Percentiles rank a stretch among this genome's conserved stretches.
These are phyloP conservation scores for Candida odintsovae DNA, from an alignment of 805 yeast genomes.

Conservation along the genomic window DNA sequence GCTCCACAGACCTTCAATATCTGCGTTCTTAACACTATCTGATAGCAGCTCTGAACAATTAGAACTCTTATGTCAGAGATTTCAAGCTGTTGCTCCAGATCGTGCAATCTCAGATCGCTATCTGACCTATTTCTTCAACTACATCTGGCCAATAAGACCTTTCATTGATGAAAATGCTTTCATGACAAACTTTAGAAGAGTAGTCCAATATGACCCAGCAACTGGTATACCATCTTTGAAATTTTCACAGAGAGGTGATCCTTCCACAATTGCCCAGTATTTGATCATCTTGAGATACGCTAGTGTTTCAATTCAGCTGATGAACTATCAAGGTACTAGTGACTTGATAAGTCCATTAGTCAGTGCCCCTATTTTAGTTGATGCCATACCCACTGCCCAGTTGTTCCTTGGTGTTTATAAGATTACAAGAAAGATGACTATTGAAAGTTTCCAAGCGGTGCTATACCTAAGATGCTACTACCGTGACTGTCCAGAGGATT, in stretches of 20 bases:
- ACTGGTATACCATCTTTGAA: conserved; percentile 25
- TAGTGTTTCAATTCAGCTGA: conserved; percentile 28
- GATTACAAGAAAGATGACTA: conserved; percentile 28
- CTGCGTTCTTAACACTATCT: conserved; percentile 9
- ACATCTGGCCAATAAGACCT: conserved; percentile 41
- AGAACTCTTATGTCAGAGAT: conserved; percentile 26
- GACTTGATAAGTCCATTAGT: conserved; percentile 14
- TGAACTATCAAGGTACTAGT: conserved; percentile 12
- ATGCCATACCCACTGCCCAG: conserved; percentile 32
- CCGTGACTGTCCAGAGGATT: conserved; percentile 40
- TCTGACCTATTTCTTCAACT: conserved; percentile 34
- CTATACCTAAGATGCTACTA: conserved; percentile 33
- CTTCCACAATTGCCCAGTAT: conserved; percentile 34
- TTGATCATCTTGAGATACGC: conserved; percentile 35
- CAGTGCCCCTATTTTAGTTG: conserved; percentile 32
- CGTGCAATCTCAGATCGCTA: conserved; percentile 33
- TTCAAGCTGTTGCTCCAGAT: conserved; percentile 31
- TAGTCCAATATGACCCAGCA: conserved; percentile 31
- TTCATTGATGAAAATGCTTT: conserved; percentile 36
- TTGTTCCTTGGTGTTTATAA: conserved; percentile 37
- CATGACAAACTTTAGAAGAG: conserved; percentile 17
- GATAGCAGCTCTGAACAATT: conserved; percentile 16
- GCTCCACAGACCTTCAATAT: not conserved
- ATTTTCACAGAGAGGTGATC: conserved; percentile 32
- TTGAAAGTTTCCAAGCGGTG: conserved; percentile 37